Evolutionary conservation across 495 filamentous ascomycete genomes (phyloP), one percentile per base, ranked within the genome.

Genomic region (Opeltia flavorubescens): DNA sequence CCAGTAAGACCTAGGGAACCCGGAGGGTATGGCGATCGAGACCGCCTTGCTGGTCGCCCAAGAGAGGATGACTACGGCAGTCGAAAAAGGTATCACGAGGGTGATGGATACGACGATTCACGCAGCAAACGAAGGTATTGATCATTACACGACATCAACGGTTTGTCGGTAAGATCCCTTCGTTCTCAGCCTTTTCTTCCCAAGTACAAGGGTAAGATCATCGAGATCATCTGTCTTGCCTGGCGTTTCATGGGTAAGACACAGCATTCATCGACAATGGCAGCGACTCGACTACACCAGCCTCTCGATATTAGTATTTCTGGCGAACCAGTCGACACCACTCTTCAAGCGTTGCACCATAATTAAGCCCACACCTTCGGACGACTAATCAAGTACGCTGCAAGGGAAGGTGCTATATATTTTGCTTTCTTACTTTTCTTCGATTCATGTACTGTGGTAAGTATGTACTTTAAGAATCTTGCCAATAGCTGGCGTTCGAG

Each of bases 61-160:
- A 72, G 77, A 52, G 67, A 70, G 25, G 77, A 71, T 55, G 83
- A 86, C 50, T 66, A 75, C 44, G 59, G 63, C 44, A 66, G 66
- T 50, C 66, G 76, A 48, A 82, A 80, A 63, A 69, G 76, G 54
- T 58, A 66, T 50, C 68, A 75, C 59, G 62, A 70, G 33, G 77
- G 76, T 47, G 72, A 46, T 26, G 62, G 75, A 50, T 79, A 86
- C 59, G 83, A 89, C 54, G 84, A 91, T 61, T 77, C 83, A 30
- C 76, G 86, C 47, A 83, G 79, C 59, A 74, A 85, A 57, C 76
- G 83, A 62, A 80, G 84, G 57, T 88, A 89, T 68, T 87, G 70
- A 44, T 42, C 38, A 42, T 38, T 15, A 5, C 39, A n/a, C 24
- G 40, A 45, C 45, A 55, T 45, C 48, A 55, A 52, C 54, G 59